Evolutionary conservation across 2,329 filamentous ascomycete genomes (phyloP), one percentile per base, ranked within the genome.

Genomic region (Diaporthe citrichinensis): DNA sequence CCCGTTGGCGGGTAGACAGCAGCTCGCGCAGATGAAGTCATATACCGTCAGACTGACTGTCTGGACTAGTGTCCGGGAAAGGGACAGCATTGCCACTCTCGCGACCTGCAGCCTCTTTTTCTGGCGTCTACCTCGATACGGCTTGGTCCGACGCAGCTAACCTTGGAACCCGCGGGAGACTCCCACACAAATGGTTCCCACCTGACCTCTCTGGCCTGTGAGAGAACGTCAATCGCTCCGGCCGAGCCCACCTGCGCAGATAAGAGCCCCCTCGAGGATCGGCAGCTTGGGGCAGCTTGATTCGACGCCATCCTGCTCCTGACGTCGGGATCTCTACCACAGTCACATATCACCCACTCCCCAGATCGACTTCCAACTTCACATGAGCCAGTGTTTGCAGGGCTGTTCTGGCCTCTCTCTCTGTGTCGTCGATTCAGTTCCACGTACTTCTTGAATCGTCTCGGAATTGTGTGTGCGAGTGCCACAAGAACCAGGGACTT

Each of bases 271-370:
- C 44, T 36, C 31, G 65, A 23, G 28, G 65, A 68, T 68, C 65
- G 65, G 9, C 65, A 39, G 46, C 65, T 20, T 55, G 46, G 65
- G 46, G 3, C 34, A 5, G 14, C 49, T 28, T 68, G 46, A 68
- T 53, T 68, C 65, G 65, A 53, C n/a, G 15, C 31, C n/a, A n/a
- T 39, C 65, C 44, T 53, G 46, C 46, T 68, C 31, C 46, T 68
- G 65, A 53, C 46, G 44, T 68, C 65, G 49, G 46, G 31, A 68
- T 68, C 46, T 68, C 12, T 53, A 12, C 8, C 31, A 14, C n/a
- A n/a, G 46, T 68, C 65, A 68, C 65, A 68, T 68, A 39, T 68
- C 65, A 68, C 65, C 62, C 17, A 15, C 34, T 39, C 23, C n/a
- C 65, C 31, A 25, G 65, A 68, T 68, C 65, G 23, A 68, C 46